A percentile compares a stretch with the other conserved stretches of the same genome.
phyloP scores from a whole-genome alignment of 176 grass and related monocot genomes.

The Ananas comosus region DNA sequence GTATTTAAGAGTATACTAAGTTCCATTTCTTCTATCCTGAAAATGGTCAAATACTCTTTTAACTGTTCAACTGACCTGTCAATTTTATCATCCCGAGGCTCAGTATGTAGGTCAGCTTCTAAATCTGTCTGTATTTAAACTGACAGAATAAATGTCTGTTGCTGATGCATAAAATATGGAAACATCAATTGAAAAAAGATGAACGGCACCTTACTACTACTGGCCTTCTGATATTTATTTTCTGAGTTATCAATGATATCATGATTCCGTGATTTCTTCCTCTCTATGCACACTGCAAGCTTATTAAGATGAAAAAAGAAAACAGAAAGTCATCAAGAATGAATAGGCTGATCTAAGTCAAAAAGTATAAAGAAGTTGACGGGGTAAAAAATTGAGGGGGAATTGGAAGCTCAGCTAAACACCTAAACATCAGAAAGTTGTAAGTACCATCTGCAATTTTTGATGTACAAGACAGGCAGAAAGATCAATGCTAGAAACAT shows the following conservation, averaged over 20 bases:
- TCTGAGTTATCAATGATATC: slow-evolving; percentile 30
- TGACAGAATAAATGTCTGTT: slow-evolving; percentile 23
- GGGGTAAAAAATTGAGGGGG: too few relatives aligned
- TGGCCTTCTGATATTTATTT: slow-evolving; percentile 37
- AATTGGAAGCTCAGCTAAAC: too few relatives aligned
- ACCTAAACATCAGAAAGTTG: neutral
- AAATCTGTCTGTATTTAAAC: slow-evolving; percentile 34
- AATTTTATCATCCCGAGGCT: slow-evolving; percentile 23
- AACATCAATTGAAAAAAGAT: slow-evolving; percentile 7
- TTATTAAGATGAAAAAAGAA: slow-evolving; percentile 26
- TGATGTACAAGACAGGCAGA: slow-evolving; percentile 86
- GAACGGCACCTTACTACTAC: slow-evolving; percentile 38
- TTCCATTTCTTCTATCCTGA: neutral
- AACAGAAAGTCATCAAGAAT: slow-evolving; percentile 17
- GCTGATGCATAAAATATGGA: slow-evolving; percentile 17
- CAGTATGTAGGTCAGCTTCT: slow-evolving; percentile 16
- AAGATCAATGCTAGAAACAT: slow-evolving; percentile 56
- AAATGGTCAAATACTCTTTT: slow-evolving; percentile 5
- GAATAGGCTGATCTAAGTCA: slow-evolving; percentile 10
- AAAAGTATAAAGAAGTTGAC: slow-evolving; percentile 1
- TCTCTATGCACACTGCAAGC: slow-evolving; percentile 87
- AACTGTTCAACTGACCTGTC: slow-evolving; percentile 17
- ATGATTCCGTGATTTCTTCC: slow-evolving; percentile 56
- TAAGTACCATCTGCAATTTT: slow-evolving; percentile 91
- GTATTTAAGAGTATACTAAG: too few relatives aligned